Conservation (phyloP, 495 filamentous ascomycete genomes). For the Pyronema domesticum region DNA sequence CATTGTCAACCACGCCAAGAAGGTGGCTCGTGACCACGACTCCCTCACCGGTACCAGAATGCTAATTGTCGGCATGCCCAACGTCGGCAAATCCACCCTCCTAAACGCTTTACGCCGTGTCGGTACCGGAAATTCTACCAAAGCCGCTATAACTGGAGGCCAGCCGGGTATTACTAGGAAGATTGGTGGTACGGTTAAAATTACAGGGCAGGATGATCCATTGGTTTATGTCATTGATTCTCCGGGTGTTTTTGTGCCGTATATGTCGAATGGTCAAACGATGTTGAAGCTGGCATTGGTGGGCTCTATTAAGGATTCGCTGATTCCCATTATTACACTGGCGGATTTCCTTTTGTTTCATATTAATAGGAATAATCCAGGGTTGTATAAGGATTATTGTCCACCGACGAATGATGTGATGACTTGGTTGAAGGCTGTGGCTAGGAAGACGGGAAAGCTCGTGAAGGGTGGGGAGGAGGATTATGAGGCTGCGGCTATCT, state of each 20-base stretch:
- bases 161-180: conserved; percentile 84
- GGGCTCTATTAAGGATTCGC: conserved; percentile 75
- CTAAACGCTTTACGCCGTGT: conserved; percentile 64
- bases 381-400: conserved; percentile 30
- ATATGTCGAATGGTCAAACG: conserved; percentile 60
- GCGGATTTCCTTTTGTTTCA: conserved; percentile 81
- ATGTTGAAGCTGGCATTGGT: conserved; percentile 89
- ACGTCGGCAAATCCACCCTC: conserved; percentile 80
- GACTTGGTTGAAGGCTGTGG: conserved; percentile 48
- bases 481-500: conserved; percentile 55
- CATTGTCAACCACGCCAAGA: not conserved
- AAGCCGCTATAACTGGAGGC: conserved; percentile 65
- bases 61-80: conserved; percentile 92
- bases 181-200: conserved; percentile 64
- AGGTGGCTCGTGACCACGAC: conserved; percentile 22
- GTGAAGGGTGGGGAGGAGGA: conserved; percentile 55
- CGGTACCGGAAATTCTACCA: conserved; percentile 40
- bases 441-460: conserved; percentile 55
- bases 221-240: conserved; percentile 55
- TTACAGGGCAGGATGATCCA: conserved; percentile 37
- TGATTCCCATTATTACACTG: conserved; percentile 54
- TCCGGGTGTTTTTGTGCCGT: conserved; percentile 71
- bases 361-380: conserved; percentile 43
- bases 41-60: conserved; percentile 54
- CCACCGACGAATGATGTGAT: conserved; percentile 66